Conservation (phyloP, 768 basidiomycete species). For the Leccinum uliginosum region DNA sequence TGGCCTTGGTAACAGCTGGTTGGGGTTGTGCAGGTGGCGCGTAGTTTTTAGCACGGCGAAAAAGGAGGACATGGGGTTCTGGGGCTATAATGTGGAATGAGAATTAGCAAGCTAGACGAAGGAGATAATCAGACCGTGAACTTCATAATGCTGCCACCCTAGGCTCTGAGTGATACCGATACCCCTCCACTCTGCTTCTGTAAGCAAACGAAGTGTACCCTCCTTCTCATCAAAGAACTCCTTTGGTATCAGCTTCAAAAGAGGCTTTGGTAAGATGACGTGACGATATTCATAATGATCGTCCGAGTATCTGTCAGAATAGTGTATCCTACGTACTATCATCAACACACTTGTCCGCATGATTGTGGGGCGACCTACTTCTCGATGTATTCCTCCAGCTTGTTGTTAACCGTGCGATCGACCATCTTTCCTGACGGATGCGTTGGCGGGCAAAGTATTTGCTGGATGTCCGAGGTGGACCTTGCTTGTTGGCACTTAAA, state of each 20-base stretch:
- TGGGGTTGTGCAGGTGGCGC: constrained; percentile 48
- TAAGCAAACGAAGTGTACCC: constrained; percentile 75
- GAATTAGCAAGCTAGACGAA: background rate
- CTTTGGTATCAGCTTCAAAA: constrained; percentile 91
- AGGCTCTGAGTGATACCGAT: constrained; percentile 95
- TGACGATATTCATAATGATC: constrained; percentile 94
- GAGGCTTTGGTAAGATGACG: constrained; percentile 92
- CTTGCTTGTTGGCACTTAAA: background rate
- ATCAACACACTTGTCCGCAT: constrained; percentile 16
- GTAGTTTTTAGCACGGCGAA: constrained; percentile 75
- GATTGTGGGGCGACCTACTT: constrained; percentile 45
- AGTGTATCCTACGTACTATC: constrained; percentile 61
- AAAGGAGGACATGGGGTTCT: constrained; percentile 91
- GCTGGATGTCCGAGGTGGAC: background rate
- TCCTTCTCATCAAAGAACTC: constrained; percentile 74
- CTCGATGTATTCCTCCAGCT: constrained; percentile 75
- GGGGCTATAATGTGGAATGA: constrained; percentile 52
- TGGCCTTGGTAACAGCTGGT: constrained; percentile 35
- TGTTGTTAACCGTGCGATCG: constrained; percentile 39
- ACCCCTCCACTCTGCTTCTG: constrained; percentile 91
- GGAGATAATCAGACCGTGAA: constrained; percentile 63
- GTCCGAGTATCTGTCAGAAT: constrained; percentile 90
- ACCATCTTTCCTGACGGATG: constrained; percentile 16
- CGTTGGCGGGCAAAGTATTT: constrained; percentile 2
- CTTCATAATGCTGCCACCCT: constrained; percentile 97